These are phyloP conservation scores for Nadsonia commutata DNA, from an alignment of 1,139 yeast species.

Conservation along the genomic window DNA sequence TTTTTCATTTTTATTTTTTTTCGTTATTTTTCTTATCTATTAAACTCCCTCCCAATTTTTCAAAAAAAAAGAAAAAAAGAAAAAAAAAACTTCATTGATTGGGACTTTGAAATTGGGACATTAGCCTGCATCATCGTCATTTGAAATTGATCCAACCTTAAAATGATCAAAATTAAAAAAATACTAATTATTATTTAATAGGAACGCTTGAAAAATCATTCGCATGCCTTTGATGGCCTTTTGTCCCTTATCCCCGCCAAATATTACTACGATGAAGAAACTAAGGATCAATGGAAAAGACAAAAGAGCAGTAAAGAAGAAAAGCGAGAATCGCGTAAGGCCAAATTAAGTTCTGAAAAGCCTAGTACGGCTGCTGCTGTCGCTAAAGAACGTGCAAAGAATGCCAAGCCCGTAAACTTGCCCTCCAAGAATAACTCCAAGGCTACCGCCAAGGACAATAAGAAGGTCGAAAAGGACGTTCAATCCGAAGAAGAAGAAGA, in stretches of 20 bases:
- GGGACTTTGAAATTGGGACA: too few relatives aligned
- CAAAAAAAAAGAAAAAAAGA: not conserved
- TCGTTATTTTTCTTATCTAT: too few relatives aligned
- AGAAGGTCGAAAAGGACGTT: constrained; percentile 7
- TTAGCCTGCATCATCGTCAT: too few relatives aligned
- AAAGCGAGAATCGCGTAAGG: constrained; percentile 42
- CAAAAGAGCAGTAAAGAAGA: constrained; percentile 64
- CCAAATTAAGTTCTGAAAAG: constrained; percentile 61
- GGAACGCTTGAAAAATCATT: constrained; percentile 73
- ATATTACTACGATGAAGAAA: constrained; percentile 66
- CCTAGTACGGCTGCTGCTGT: constrained; percentile 41
- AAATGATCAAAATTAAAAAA: not conserved
- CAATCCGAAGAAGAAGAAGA: constrained; percentile 11
- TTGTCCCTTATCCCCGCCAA: constrained; percentile 87
- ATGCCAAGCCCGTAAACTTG: constrained; percentile 35
- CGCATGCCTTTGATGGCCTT: constrained; percentile 80
- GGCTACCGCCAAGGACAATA: constrained; percentile 6
- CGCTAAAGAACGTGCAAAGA: constrained; percentile 38
- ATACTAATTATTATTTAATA: constrained; percentile 15
- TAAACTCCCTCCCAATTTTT: too few relatives aligned
- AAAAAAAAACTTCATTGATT: not conserved
- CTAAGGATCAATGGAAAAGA: constrained; percentile 80
- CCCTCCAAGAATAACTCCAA: not conserved
- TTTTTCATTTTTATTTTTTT: too few relatives aligned
- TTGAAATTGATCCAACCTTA: not conserved